A percentile compares a stretch with the other conserved stretches of the same genome.
Conservation (phyloP, 148 eudicot species). For the Dysphania ambrosioides region DNA sequence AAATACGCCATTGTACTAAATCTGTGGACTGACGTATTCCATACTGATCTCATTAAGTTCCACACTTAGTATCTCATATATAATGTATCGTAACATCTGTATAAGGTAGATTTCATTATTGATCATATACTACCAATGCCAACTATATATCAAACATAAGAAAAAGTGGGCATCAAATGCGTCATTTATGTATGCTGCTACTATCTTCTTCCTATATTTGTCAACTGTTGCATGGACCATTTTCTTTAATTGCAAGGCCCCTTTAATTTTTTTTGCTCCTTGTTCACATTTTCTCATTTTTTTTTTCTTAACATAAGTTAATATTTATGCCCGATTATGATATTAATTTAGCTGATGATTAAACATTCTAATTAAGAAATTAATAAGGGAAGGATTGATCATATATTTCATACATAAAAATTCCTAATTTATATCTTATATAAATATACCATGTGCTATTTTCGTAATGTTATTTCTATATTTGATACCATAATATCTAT, state of each 20-base stretch:
- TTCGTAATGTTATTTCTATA: too few species aligned
- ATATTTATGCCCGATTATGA: not conserved
- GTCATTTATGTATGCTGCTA: constrained; percentile 19
- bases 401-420: too few species aligned
- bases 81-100: not conserved
- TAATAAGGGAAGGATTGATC: too few species aligned
- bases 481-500: too few species aligned
- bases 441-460: too few species aligned
- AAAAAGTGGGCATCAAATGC: constrained; percentile 20
- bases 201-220: constrained; percentile 4
- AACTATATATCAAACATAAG: constrained; percentile 1
- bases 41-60: too few species aligned
- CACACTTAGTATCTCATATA: too few species aligned
- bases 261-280: not conserved
- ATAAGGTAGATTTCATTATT: not conserved
- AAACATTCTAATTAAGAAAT: too few species aligned
- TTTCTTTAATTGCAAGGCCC: not conserved
- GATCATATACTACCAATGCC: constrained; percentile 18
- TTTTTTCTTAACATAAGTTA: not conserved
- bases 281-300: not conserved
- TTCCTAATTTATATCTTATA: too few species aligned
- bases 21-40: too few species aligned
- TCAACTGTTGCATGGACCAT: constrained; percentile 25
- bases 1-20: too few species aligned
- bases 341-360: too few species aligned